Percentiles rank a stretch among this genome's conserved stretches.
These are phyloP conservation scores for Trifolium repens DNA, from an alignment of 306 rosid species.

Conservation along the genomic window DNA sequence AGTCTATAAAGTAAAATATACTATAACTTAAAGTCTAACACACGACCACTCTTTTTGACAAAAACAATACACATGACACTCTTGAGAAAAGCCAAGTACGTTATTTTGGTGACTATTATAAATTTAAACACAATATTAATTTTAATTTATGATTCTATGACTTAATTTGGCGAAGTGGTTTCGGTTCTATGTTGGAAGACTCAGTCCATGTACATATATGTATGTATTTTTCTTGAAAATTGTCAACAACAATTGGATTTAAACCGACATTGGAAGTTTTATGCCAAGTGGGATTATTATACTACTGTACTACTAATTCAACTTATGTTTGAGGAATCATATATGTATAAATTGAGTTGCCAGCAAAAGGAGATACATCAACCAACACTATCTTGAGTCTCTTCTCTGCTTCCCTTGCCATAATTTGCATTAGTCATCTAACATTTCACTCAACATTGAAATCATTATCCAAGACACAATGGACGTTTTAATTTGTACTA, in stretches of 20 bases:
- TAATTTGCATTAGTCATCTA: neutral
- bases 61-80: too few relatives aligned
- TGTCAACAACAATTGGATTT: neutral
- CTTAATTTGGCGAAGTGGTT: neutral
- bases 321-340: neutral
- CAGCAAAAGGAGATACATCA: neutral
- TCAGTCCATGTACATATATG: neutral
- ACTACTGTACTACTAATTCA: neutral
- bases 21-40: too few relatives aligned
- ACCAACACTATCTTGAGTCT: neutral
- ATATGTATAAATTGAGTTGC: slow-evolving; percentile 28
- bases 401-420: neutral
- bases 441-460: neutral
- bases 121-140: too few relatives aligned
- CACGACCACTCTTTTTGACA: too few relatives aligned
- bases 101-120: too few relatives aligned
- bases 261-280: neutral
- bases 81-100: too few relatives aligned
- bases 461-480: neutral
- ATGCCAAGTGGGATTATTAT: slow-evolving; percentile 1
- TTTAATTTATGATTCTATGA: neutral
- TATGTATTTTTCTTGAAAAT: neutral
- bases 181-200: neutral
- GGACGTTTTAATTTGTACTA: neutral
- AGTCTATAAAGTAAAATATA: too few relatives aligned